Conservation (phyloP, 192 early-diverging fungal genomes). For the Coemansia erecta region DNA sequence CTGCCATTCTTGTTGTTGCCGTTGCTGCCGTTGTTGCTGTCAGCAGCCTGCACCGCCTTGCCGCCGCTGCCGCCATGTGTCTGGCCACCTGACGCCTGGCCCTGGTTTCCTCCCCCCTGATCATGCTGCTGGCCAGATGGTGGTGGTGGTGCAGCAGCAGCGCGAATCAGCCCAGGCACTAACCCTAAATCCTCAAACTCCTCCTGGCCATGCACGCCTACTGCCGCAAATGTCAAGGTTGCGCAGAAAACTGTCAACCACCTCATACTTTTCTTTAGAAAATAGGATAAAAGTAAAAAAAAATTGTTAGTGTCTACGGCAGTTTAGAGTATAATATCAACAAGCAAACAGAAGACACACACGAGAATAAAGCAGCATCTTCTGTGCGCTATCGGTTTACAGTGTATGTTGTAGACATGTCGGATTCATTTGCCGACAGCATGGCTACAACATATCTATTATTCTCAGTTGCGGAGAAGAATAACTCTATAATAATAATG, state of each 20-base stretch:
- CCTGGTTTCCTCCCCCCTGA: conserved; percentile 10
- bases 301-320: too few species aligned
- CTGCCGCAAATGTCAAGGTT: conserved; percentile 13
- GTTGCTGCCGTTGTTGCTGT: conserved; percentile 1
- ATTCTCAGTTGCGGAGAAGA: too few species aligned
- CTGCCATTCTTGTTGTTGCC: conserved; percentile 2
- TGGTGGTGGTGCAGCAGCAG: conserved; percentile 2
- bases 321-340: too few species aligned
- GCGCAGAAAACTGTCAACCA: conserved; percentile 19
- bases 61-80: conserved; percentile 5
- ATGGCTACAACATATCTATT: too few species aligned
- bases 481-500: too few species aligned
- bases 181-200: background rate
- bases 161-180: conserved; percentile 1
- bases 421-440: too few species aligned
- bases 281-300: too few species aligned
- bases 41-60: conserved; percentile 7
- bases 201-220: conserved; percentile 2
- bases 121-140: background rate
- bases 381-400: background rate
- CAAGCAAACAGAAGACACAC: too few species aligned
- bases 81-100: conserved; percentile 10
- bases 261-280: conserved; percentile 21
- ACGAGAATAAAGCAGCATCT: background rate
- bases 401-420: too few species aligned